Base-by-base conservation (phyloP, 129 eudicot genomes). In the Kitagawia praeruptora region DNA sequence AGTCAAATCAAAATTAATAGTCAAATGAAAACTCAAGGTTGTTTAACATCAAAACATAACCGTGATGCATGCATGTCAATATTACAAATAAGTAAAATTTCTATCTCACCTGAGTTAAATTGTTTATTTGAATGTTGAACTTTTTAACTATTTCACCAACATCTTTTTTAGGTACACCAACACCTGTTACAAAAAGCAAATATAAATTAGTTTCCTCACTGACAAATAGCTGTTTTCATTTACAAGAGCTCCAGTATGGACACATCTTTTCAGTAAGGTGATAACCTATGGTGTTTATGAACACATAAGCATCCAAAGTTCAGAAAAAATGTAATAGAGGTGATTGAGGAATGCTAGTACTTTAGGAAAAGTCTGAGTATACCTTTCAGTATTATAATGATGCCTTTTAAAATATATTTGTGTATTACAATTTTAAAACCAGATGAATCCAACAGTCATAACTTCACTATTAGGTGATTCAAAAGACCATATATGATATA, bases 91-190 rank as follows among this genome's bases (percentile, higher is more conserved):
- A 45, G 34, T 8, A 19, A 78, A 14, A 80, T 48, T 53, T 71
- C 63, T 74, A 78, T 79, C 97, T 85, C 82, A 92, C 98, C 88
- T 92, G 96, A 80, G 98, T 95, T 86, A 95, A 84, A 87, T 95
- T 95, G 85, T 95, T 92, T 85, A 95, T 93, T 92, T 95, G 97
- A 84, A 92, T 95, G 79, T 95, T 95, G 83, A 95, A 95, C 75
- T 88, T 82, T 82, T 90, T 91, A 72, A 87, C 89, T n/a, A 87
- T 77, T 45, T 90, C 98, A 82, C 66, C 31, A 23, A 95, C 79
- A 63, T 92, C 96, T 83, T 87, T 92, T 83, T 89, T 95, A 3
- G 96, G 86, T 37, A 83, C 91, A 48, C 75, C 77, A 85, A 80
- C 85, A 49, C 98, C 98, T 94, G 87, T 76, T 85, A 82, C 73